These are phyloP conservation scores for Bidens hawaiensis DNA, from an alignment of 140 eudicot species.

Conservation along the genomic window DNA sequence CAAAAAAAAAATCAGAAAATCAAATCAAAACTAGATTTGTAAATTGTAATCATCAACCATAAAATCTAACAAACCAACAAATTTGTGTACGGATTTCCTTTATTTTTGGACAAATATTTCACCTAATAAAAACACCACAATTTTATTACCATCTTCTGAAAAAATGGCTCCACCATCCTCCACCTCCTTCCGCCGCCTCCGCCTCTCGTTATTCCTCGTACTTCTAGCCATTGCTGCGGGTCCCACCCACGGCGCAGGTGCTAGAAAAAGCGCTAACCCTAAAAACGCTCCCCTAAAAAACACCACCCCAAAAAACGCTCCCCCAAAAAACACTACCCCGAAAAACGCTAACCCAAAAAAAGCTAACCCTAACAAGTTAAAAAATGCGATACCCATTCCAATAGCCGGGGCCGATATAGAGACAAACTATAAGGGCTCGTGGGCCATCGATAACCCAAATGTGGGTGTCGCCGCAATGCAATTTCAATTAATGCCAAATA, in stretches of 20 bases:
- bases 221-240: background rate
- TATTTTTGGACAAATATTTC: constrained; percentile 24
- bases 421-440: constrained; percentile 39
- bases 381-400: background rate
- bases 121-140: constrained; percentile 24
- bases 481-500: constrained; percentile 64
- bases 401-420: constrained; percentile 7
- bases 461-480: constrained; percentile 92
- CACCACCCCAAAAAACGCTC: background rate
- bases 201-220: constrained; percentile 19
- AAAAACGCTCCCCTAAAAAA: background rate
- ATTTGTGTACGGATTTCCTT: constrained; percentile 33
- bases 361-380: too few species aligned
- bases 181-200: constrained; percentile 24
- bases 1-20: background rate
- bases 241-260: background rate
- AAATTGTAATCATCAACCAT: constrained; percentile 6
- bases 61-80: constrained; percentile 26
- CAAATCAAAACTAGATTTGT: constrained; percentile 5
- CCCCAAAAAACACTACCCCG: background rate
- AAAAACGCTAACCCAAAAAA: background rate
- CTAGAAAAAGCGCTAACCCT: constrained; percentile 23
- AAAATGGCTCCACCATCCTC: constrained; percentile 26
- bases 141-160: constrained; percentile 17
- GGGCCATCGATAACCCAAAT: constrained; percentile 45